phyloP scores from a whole-genome alignment of 306 rosid genomes.

The Lagenaria siceraria region DNA sequence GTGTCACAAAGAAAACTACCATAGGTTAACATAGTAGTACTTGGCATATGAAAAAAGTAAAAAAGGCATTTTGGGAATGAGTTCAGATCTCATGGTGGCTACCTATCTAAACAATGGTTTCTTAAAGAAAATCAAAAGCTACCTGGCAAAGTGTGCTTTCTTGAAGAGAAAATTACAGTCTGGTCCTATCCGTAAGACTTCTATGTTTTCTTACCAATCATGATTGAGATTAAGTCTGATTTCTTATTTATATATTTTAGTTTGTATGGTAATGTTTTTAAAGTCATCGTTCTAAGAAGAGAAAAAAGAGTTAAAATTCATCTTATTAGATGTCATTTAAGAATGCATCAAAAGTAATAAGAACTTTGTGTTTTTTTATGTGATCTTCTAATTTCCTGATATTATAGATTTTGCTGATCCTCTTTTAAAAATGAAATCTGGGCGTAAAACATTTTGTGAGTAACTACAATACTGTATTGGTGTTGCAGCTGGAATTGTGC shows the following conservation, averaged over 20 bases:
- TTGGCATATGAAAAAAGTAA: too few species aligned
- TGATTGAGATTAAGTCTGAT: background rate
- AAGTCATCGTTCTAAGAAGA: background rate
- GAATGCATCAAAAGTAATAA: background rate
- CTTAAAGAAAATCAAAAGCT: background rate
- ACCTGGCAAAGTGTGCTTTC: background rate
- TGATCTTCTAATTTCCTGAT: background rate
- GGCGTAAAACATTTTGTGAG: background rate
- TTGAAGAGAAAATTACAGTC: background rate
- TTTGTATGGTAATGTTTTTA: background rate
- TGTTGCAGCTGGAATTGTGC: conserved; percentile 79
- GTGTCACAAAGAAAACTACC: too few species aligned
- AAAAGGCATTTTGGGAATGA: too few species aligned
- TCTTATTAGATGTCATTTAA: background rate
- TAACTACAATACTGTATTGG: background rate
- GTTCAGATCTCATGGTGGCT: too few species aligned
- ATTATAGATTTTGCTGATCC: background rate
- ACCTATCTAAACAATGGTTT: background rate
- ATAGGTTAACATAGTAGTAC: too few species aligned
- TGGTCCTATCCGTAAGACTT: background rate
- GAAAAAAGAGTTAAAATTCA: background rate
- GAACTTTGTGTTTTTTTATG: background rate
- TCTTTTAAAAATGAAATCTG: background rate
- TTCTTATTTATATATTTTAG: background rate
- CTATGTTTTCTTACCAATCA: background rate